Base-by-base conservation (phyloP, 805 yeast species). In the Deakozyma indianensis region DNA sequence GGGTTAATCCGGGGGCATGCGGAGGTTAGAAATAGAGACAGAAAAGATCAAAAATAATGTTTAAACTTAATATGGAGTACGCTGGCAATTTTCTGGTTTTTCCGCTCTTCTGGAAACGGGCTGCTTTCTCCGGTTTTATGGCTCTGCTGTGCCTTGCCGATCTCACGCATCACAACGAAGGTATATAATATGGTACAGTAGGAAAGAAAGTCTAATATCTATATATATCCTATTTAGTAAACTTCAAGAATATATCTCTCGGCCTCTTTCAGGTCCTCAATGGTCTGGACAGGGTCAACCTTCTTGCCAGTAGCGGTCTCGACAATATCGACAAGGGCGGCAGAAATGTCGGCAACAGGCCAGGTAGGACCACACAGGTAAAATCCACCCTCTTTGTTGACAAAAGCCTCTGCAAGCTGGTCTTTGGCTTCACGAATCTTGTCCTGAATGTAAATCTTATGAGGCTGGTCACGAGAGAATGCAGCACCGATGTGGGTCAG, bases 331-430 rank as follows among this genome's bases (percentile, higher is more conserved):
- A 82, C 82, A 54, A 90, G 69, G 56, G 95, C 94, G 41, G 80
- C 82, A 45, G 95, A 83, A 56, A 90, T 83, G 62, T 88, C 96
- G 9, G 97, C 96, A 58, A 90, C 96, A 27, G 97, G 97, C 97
- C 97, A 90, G 1, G 96, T 90, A 40, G 97, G 97, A 51, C 97
- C 97, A 77, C 97, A 90, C 61, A 90, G 73, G 68, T 90, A 90
- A 75, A 90, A 90, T 22, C 87, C 80, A 47, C 97, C 97, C 47
- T 80, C 68, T 66, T 87, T 73, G 51, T 69, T 67, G 41, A 79
- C 81, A 64, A 90, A 77, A 43, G 95, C 88, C 40, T 77, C 83
- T 42, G 83, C 82, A 63, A 90, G 73, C 41, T 76, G 80, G 44
- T 69, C 73, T 57, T 85, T 66, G 48, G 77, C 74, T 61, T 86